phyloP scores from a whole-genome alignment of 441 rosid genomes.

The Lepidium campestre region DNA sequence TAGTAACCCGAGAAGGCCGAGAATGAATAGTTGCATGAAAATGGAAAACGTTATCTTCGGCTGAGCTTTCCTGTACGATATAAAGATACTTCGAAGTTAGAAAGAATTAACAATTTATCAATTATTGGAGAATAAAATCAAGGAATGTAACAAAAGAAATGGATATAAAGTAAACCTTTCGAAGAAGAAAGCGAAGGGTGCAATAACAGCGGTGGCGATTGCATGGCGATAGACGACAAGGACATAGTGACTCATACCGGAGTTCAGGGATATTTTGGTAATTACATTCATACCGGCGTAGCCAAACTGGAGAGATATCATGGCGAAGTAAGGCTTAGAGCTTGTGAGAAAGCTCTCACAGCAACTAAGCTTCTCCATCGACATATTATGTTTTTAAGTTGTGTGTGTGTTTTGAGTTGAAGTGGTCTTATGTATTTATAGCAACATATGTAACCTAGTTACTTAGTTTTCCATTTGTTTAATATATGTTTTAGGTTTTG shows the following conservation, averaged over 20 bases:
- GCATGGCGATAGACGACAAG: slow-evolving; percentile 81
- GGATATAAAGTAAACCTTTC: slow-evolving; percentile 36
- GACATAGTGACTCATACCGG: slow-evolving; percentile 79
- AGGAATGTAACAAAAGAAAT: neutral
- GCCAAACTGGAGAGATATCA: slow-evolving; percentile 72
- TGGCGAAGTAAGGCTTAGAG: slow-evolving; percentile 59
- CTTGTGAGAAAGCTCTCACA: slow-evolving; percentile 33
- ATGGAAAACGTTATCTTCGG: slow-evolving; percentile 46
- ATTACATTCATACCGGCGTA: slow-evolving; percentile 82
- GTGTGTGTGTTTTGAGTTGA: slow-evolving; percentile 6
- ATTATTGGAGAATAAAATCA: neutral
- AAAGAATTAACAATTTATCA: neutral
- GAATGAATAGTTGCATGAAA: slow-evolving; percentile 42
- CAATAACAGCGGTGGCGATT: slow-evolving; percentile 63
- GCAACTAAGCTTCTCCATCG: slow-evolving; percentile 30
- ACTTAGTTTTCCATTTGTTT: neutral
- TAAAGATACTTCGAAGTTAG: neutral
- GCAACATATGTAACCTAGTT: neutral
- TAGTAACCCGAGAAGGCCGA: slow-evolving; percentile 50
- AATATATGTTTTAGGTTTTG: neutral
- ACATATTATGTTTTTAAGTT: slow-evolving; percentile 3
- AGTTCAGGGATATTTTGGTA: slow-evolving; percentile 64
- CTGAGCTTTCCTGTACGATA: slow-evolving; percentile 40
- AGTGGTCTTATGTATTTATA: slow-evolving; percentile 21
- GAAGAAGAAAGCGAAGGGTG: slow-evolving; percentile 65